Base-by-base conservation (phyloP, 805 yeast species). In the Kuraishia floccosa region DNA sequence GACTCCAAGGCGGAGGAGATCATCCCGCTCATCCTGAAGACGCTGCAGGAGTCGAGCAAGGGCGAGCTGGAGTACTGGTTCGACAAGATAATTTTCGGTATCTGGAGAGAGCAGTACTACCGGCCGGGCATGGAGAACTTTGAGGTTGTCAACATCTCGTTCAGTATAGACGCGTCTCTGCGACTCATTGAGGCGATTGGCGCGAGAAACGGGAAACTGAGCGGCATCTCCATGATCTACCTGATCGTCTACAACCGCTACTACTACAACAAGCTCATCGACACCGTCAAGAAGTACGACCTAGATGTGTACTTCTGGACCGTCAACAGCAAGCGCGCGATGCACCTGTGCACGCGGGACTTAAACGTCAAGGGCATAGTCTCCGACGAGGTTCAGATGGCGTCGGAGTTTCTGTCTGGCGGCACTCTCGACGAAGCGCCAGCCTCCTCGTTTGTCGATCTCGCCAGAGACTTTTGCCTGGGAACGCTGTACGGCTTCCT, bases 41-140 rank as follows among this genome's bases (percentile, higher is more conserved):
- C 43, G 2, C 35, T 56, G 25, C 18, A 11, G 4, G 22, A 31
- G 5, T 16, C n/a, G 15, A 35, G 28, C 20, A 22, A 33, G 14
- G 26, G 35, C 6, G 37, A 37, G 3, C 20, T 40, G 4, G 45
- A 45, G 1, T 48, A 40, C 34, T 59, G 63, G 63, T 31, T 43
- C 17, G 45, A 46, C 14, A 53, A 49, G 32, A 39, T 59, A 14
- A 43, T 56, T 16, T 53, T 53, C 38, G 65, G 65, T 4, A 35
- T 59, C 17, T 60, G 65, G 65, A 42, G 41, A 15, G 27, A 50
- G 3, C 34, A 38, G 6, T 56, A 41, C 31, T 54, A 50, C 32
- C 39, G 40, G 27, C 22, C 37, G 13, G 30, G 33, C 5, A 33
- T 57, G 14, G 38, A 36, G 3, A 35, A 33, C 8, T 54, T 50